These are phyloP conservation scores for Agaricus subrufescens DNA, from an alignment of 768 basidiomycete species.

Conservation along the genomic window DNA sequence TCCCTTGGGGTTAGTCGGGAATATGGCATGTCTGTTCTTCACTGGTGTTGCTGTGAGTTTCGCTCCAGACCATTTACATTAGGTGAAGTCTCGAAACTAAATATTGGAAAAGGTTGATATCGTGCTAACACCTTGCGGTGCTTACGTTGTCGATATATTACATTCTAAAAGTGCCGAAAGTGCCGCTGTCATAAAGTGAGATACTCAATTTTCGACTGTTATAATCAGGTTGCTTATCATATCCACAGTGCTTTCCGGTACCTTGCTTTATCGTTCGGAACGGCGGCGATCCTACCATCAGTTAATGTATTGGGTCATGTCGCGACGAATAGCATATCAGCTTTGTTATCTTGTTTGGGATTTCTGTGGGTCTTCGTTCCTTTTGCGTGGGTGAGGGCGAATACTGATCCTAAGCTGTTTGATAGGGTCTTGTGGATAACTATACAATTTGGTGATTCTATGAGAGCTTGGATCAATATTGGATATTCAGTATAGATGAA, in stretches of 20 bases:
- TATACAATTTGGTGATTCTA: constrained; percentile 50
- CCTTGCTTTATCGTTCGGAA: constrained; percentile 35
- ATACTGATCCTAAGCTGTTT: not conserved
- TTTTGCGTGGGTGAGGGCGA: not conserved
- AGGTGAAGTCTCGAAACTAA: not conserved
- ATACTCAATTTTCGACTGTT: not conserved
- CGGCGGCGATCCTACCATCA: constrained; percentile 46
- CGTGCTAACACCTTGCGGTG: constrained; percentile 47
- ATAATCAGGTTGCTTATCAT: not conserved
- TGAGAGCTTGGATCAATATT: constrained; percentile 54
- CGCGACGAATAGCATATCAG: constrained; percentile 41
- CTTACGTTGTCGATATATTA: constrained; percentile 62
- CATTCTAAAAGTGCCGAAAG: constrained; percentile 59
- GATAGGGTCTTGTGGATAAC: constrained; percentile 43
- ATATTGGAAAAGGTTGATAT: constrained; percentile 44
- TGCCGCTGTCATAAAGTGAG: constrained; percentile 52
- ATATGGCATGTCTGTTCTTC: constrained; percentile 15
- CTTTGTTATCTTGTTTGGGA: constrained; percentile 43
- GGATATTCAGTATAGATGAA: constrained; percentile 39
- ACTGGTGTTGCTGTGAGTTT: constrained; percentile 6
- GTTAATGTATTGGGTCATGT: constrained; percentile 50
- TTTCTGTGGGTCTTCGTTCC: constrained; percentile 38
- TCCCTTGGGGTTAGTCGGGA: constrained; percentile 29
- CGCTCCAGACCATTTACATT: not conserved
- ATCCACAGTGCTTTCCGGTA: constrained; percentile 41